A percentile compares a stretch with the other conserved stretches of the same genome.
Evolutionary conservation across 176 grass and related monocot genomes (phyloP).

Genomic region (Musa troglodytarum): DNA sequence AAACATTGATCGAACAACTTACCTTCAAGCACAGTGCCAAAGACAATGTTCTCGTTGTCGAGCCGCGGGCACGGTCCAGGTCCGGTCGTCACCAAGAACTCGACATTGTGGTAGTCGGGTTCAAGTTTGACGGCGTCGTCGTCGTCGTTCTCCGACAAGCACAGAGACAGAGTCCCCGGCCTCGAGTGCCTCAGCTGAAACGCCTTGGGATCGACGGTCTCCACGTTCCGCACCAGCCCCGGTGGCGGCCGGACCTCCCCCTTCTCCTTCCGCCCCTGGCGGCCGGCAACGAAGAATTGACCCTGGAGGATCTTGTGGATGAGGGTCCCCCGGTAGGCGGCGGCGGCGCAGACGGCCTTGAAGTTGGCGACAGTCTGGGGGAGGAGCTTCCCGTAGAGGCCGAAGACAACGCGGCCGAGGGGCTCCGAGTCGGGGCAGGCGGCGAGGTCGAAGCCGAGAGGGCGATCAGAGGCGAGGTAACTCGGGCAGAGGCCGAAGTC

Average conservation of each 20-base stretch:
- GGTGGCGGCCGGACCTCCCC: conserved; percentile 63
- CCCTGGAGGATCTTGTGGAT: conserved; percentile 79
- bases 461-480: conserved; percentile 63
- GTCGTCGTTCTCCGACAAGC: conserved; percentile 82
- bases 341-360: conserved; percentile 50
- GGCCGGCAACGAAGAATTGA: conserved; percentile 79
- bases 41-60: conserved; percentile 86
- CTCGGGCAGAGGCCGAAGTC: conserved; percentile 84
- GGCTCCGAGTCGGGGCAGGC: conserved; percentile 75
- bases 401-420: conserved; percentile 83
- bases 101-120: conserved; percentile 77
- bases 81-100: conserved; percentile 92
- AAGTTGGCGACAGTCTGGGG: conserved; percentile 74
- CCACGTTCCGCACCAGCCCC: conserved; percentile 51
- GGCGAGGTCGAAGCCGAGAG: conserved; percentile 59
- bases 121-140: conserved; percentile 67
- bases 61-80: conserved; percentile 83
- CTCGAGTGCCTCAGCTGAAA: conserved; percentile 60
- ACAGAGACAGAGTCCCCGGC: conserved; percentile 77
- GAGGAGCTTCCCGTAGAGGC: conserved; percentile 69
- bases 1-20: conserved; percentile 13
- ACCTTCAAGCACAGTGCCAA: conserved; percentile 98
- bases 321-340: conserved; percentile 72
- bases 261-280: conserved; percentile 64
- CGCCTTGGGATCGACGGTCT: conserved; percentile 64